Evolutionary conservation across 2,329 filamentous ascomycete genomes (phyloP).

Genomic region (Aspergillus brasiliensis): DNA sequence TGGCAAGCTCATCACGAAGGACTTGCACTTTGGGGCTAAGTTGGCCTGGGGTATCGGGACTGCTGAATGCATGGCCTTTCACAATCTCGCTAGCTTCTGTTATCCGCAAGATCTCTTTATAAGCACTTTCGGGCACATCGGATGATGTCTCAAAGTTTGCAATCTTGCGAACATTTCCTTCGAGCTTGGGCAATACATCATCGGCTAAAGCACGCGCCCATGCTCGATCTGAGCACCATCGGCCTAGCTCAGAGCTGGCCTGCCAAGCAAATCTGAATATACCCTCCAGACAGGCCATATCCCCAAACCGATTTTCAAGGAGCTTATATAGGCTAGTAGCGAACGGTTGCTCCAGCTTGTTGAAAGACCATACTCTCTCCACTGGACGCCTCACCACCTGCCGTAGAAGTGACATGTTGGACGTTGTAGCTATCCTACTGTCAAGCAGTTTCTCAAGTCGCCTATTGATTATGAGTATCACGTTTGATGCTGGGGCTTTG

Average conservation of each 20-base stretch:
- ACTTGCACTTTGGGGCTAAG: conserved; percentile 74
- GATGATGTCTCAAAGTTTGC: conserved; percentile 1
- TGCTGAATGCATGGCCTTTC: conserved; percentile 52
- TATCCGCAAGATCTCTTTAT: conserved; percentile 59
- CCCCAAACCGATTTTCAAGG: conserved; percentile 57
- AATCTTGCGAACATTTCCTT: conserved; percentile 47
- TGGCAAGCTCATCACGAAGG: conserved; percentile 62
- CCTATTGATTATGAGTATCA: conserved; percentile 28
- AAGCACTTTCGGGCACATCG: conserved; percentile 42
- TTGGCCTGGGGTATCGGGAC: conserved; percentile 38
- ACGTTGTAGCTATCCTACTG: conserved; percentile 78
- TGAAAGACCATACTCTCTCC: conserved; percentile 61
- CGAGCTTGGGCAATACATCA: conserved; percentile 62
- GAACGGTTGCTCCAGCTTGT: conserved; percentile 54
- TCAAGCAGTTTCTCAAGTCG: conserved; percentile 77
- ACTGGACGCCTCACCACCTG: conserved; percentile 61
- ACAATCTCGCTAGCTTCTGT: conserved; percentile 61
- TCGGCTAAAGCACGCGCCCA: conserved; percentile 73
- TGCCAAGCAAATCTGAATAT: conserved; percentile 62
- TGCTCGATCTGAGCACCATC: conserved; percentile 81
- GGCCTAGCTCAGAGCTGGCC: conserved; percentile 68
- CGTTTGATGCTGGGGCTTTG: background rate
- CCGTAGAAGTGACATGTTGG: conserved; percentile 60
- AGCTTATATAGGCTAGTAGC: conserved; percentile 66
- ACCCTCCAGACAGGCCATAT: conserved; percentile 55